Conservation (phyloP, 2,329 filamentous ascomycete genomes). For the Colletotrichum endophyticum region DNA sequence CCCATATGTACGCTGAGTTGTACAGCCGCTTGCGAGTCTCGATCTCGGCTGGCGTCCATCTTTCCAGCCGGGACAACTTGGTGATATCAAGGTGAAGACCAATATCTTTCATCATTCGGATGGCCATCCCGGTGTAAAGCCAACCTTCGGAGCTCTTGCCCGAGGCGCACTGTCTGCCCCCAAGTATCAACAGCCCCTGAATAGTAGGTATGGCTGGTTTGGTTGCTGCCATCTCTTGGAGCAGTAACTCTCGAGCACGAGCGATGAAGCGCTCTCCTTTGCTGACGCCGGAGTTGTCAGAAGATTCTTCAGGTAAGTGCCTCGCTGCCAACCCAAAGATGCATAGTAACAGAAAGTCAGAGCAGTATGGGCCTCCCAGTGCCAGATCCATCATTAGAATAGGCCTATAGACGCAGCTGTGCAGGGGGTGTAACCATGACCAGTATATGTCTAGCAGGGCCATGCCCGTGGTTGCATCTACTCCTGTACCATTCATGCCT, state of each 20-base stretch:
- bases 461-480: slow-evolving; percentile 14
- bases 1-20: slow-evolving; percentile 26
- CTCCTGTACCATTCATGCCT: slow-evolving; percentile 17
- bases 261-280: neutral
- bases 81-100: slow-evolving; percentile 24
- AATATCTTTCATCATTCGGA: slow-evolving; percentile 25
- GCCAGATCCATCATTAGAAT: slow-evolving; percentile 24
- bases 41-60: slow-evolving; percentile 23
- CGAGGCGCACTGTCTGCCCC: slow-evolving; percentile 23
- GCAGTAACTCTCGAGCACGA: neutral
- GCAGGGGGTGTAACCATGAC: slow-evolving; percentile 26
- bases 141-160: slow-evolving; percentile 25
- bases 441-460: slow-evolving; percentile 26
- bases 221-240: slow-evolving; percentile 6
- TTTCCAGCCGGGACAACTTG: slow-evolving; percentile 11
- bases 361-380: slow-evolving; percentile 23
- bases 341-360: slow-evolving; percentile 24
- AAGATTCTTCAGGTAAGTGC: slow-evolving; percentile 6
- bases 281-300: neutral
- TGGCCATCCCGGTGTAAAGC: slow-evolving; percentile 26
- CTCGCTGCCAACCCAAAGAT: slow-evolving; percentile 24
- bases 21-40: slow-evolving; percentile 25
- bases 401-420: slow-evolving; percentile 24
- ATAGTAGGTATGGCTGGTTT: slow-evolving; percentile 19
- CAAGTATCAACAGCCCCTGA: slow-evolving; percentile 22